Base-by-base conservation (phyloP, 176 grass and related monocot species). In the Paspalum vaginatum region DNA sequence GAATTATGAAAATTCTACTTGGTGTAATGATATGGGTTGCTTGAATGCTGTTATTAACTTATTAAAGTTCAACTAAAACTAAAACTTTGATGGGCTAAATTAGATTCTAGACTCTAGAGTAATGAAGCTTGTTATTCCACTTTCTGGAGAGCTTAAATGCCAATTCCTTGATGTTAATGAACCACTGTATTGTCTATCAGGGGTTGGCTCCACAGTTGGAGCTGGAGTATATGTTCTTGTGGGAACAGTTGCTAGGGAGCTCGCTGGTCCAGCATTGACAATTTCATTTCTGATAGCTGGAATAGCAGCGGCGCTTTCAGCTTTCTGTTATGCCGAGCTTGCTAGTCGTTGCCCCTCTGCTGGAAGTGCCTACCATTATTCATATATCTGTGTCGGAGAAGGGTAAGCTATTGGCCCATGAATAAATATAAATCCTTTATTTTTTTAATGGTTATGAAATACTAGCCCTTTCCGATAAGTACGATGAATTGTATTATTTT, bases 311-410 rank as follows among this genome's bases (percentile, higher is more conserved):
- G 93, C 90, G 6, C 89, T 96, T 56, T 96, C 93, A 59, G 93
- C 90, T 66, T 95, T 95, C 85, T 95, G 93, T 72, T 95, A 95
- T 68, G 89, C 93, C 0, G 93, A 96, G 79, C 93, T 96, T 85
- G 90, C 93, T 43, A 96, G 93, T 20, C 93, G 93, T 41, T 96
- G 93, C 79, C 93, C 93, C 42, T 96, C 93, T 46, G 93, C 93
- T 15, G 93, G 93, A 80, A 96, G 93, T 51, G 93, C 93, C 44
- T 96, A 96, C 70, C 93, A 96, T 71, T 96, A 96, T 49, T 96
- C 93, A 4, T 96, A 96, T 82, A 96, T 96, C 60, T 96, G 93
- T 40, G 75, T 96, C 43, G 93, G 93, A 9, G 93, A 96, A 92
- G 93, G 93, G 93, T 96, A 90, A 88, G 48, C 86, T 74, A 66